Evolutionary conservation across 176 grass and related monocot genomes (phyloP).

Genomic region (Neostapfia colusana): DNA sequence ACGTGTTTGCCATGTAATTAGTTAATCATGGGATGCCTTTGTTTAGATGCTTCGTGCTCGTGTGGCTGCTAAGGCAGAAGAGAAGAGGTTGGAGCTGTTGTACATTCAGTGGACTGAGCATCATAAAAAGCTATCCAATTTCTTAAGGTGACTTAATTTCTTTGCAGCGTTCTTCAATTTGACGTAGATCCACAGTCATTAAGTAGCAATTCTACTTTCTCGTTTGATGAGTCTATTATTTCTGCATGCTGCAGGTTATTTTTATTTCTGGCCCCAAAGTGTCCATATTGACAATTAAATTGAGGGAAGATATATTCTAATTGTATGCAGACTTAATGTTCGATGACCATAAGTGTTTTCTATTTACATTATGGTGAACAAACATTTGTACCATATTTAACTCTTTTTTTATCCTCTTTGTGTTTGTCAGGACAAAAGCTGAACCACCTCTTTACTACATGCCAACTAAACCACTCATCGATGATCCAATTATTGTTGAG

Average conservation of each 20-base stretch:
- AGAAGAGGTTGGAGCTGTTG: conserved; percentile 89
- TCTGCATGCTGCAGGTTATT: conserved; percentile 89
- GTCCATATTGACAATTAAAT: conserved; percentile 99
- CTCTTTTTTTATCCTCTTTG: conserved; percentile 3
- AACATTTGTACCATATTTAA: conserved; percentile 38
- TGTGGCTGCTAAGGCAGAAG: conserved; percentile 93
- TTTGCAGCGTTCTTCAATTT: conserved; percentile 23
- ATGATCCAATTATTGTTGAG: conserved; percentile 62
- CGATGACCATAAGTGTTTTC: conserved; percentile 48
- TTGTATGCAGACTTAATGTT: conserved; percentile 67
- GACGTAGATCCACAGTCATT: conserved; percentile 1
- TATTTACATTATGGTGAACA: conserved; percentile 29
- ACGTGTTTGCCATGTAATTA: conserved; percentile 28
- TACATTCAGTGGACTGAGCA: conserved; percentile 93
- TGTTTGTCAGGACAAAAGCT: conserved; percentile 84
- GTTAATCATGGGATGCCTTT: conserved; percentile 33
- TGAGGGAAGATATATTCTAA: conserved; percentile 87
- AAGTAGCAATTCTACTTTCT: conserved; percentile 27
- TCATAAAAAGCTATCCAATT: conserved; percentile 97
- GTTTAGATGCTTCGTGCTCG: conserved; percentile 75
- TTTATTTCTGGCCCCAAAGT: conserved; percentile 98
- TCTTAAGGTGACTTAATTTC: conserved; percentile 70
- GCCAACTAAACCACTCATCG: conserved; percentile 72
- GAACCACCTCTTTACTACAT: conserved; percentile 94
- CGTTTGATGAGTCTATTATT: conserved; percentile 37